A percentile compares a stretch with the other conserved stretches of the same genome.
These are phyloP conservation scores for Geotrichum citri-aurantii DNA, from an alignment of 1,139 yeast species.

Conservation along the genomic window DNA sequence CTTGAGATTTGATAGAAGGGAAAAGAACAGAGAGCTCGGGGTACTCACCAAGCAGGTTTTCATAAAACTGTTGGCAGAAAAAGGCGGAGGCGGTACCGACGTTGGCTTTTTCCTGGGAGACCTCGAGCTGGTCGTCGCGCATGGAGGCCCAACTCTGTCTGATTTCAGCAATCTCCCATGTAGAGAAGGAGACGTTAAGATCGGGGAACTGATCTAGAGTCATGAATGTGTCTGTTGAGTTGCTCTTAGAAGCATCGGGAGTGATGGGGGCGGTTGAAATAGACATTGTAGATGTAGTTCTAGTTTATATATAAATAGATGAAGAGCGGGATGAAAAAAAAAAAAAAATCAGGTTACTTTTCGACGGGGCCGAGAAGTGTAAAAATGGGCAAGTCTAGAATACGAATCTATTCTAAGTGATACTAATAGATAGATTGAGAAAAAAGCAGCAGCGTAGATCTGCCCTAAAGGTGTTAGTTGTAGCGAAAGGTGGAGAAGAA, in stretches of 20 bases:
- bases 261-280: slow-evolving; percentile 9
- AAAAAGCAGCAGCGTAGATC: neutral
- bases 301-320: neutral
- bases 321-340: neutral
- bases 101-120: slow-evolving; percentile 26
- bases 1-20: slow-evolving; percentile 65
- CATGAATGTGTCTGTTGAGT: slow-evolving; percentile 6
- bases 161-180: slow-evolving; percentile 24
- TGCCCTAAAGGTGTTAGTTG: neutral
- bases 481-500: neutral
- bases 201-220: slow-evolving; percentile 23
- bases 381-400: neutral
- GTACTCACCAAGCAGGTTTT: slow-evolving; percentile 51
- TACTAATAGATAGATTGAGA: neutral
- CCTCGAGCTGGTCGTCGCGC: slow-evolving; percentile 27
- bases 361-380: neutral
- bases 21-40: slow-evolving; percentile 51
- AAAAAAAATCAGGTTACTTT: neutral
- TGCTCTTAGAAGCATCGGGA: neutral
- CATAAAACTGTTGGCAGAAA: slow-evolving; percentile 51
- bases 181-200: slow-evolving; percentile 24
- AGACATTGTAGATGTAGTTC: slow-evolving; percentile 8
- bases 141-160: slow-evolving; percentile 26
- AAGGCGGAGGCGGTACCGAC: slow-evolving; percentile 32
- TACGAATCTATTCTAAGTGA: neutral